Base-by-base conservation (phyloP, 78 protist species). In the Guillardia theta region DNA sequence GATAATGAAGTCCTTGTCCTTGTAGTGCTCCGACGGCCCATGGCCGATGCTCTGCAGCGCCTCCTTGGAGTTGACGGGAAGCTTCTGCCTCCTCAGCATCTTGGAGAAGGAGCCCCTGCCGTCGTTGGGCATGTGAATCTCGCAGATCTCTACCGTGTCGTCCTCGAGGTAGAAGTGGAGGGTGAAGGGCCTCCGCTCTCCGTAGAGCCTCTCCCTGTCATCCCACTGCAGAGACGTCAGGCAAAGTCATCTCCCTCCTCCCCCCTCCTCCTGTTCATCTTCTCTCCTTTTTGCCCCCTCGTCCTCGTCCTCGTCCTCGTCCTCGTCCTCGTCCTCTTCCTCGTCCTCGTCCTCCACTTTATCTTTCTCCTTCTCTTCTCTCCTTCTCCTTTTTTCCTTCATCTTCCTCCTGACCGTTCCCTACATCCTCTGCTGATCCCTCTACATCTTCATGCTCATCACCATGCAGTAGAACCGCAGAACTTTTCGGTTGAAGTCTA, bases 61-160 rank as follows among this genome's bases (percentile, higher is more conserved):
- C 19, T 58, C 53, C 37, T 53, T 24, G 50, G 44, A 19, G 48
- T 37, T 48, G n/a, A 92, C 36, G 0, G 87, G 94, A 36, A 44
- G 54, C 70, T 50, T 58, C 5, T 95, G 76, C 62, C 62, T 43
- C 53, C 83, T 4, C 36, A 80, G 50, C 50, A 80, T 15, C 19
- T 44, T 39, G 33, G 90, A 48, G 27, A 94, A 94, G 39, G 93
- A 80, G 93, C 95, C 97, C n/a, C 95, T 58, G 5, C 98, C 98
- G 6, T 88, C 9, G 94, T 97, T 97, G 50, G 93, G 19, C 64
- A 5, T 0, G 45, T 48, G 53, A 5, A 93, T 45, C 80, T 93
- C 94, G 6, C 46, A 39, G 41, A 93, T 39, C 48, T 95, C 96
- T 30, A 80, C 22, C 5, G 95, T 93, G 90, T 93, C 94, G 70